phyloP scores from a whole-genome alignment of 2,329 filamentous ascomycete species.

The Bipolaris sorokiniana region DNA sequence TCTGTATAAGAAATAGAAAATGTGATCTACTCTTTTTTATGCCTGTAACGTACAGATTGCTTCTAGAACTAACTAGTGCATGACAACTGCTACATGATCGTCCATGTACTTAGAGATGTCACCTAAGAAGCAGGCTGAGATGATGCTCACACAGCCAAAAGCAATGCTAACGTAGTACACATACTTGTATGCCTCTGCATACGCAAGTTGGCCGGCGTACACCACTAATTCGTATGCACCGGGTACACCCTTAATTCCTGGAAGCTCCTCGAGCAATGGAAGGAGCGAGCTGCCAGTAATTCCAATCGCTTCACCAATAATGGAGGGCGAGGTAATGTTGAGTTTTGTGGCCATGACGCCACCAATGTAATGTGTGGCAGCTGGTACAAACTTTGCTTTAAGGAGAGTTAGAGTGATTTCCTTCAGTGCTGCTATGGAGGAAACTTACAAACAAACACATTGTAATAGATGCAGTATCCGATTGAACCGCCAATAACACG shows the following conservation, averaged over 20 bases:
- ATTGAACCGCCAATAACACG: slow-evolving; percentile 71
- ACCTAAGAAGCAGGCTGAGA: slow-evolving; percentile 64
- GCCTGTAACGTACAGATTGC: neutral
- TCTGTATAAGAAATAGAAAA: neutral
- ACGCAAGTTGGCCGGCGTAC: slow-evolving; percentile 62
- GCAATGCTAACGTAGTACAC: slow-evolving; percentile 68
- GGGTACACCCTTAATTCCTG: slow-evolving; percentile 56
- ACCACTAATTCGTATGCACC: slow-evolving; percentile 51
- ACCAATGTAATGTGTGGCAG: slow-evolving; percentile 35
- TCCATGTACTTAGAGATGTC: slow-evolving; percentile 56
- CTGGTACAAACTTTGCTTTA: slow-evolving; percentile 30
- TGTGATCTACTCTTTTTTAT: neutral
- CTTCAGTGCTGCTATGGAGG: neutral
- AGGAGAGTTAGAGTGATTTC: neutral
- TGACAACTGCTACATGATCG: slow-evolving; percentile 31
- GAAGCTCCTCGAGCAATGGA: slow-evolving; percentile 52
- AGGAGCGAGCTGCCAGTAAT: slow-evolving; percentile 56
- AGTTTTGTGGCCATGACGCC: slow-evolving; percentile 56
- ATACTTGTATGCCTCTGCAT: slow-evolving; percentile 64
- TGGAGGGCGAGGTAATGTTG: slow-evolving; percentile 55
- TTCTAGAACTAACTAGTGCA: slow-evolving; percentile 10
- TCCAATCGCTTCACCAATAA: slow-evolving; percentile 56
- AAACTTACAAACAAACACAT: slow-evolving; percentile 40
- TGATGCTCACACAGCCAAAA: slow-evolving; percentile 63
- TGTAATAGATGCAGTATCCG: slow-evolving; percentile 61